Conservation (phyloP, 108 stramenopile species). For the Pseudonitzschia pungens region DNA sequence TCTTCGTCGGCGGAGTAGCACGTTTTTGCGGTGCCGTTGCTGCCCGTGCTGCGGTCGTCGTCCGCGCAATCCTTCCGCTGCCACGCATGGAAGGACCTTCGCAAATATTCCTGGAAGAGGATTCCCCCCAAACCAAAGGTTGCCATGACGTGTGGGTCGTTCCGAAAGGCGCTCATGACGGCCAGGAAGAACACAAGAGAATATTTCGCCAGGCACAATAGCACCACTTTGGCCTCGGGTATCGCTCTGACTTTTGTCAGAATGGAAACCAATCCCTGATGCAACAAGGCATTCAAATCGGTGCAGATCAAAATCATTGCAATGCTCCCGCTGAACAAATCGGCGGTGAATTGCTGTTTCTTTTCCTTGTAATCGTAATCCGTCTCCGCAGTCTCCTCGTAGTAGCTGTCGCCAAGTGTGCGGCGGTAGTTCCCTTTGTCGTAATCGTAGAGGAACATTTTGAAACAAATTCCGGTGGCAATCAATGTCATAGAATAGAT, state of each 20-base stretch:
- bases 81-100: not conserved
- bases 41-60: slow-evolving; percentile 12
- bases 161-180: slow-evolving; percentile 25
- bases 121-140: slow-evolving; percentile 33
- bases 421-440: not conserved
- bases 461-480: slow-evolving; percentile 44
- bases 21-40: not conserved
- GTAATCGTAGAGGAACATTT: slow-evolving; percentile 41
- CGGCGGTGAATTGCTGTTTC: slow-evolving; percentile 20
- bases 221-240: not conserved
- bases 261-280: slow-evolving; percentile 24
- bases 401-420: not conserved
- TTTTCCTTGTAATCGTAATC: not conserved
- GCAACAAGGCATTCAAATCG: slow-evolving; percentile 32
- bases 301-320: slow-evolving; percentile 24
- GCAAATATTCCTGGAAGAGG: slow-evolving; percentile 13
- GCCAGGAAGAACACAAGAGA: slow-evolving; percentile 22
- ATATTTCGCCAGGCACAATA: slow-evolving; percentile 19
- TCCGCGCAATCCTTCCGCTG: not conserved
- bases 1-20: slow-evolving; percentile 7
- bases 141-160: slow-evolving; percentile 29
- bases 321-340: slow-evolving; percentile 40
- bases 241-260: not conserved
- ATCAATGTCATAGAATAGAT: slow-evolving; percentile 39
- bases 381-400: not conserved